phyloP scores from a whole-genome alignment of 2,329 filamentous ascomycete genomes.

The Neocucurbitaria cava region DNA sequence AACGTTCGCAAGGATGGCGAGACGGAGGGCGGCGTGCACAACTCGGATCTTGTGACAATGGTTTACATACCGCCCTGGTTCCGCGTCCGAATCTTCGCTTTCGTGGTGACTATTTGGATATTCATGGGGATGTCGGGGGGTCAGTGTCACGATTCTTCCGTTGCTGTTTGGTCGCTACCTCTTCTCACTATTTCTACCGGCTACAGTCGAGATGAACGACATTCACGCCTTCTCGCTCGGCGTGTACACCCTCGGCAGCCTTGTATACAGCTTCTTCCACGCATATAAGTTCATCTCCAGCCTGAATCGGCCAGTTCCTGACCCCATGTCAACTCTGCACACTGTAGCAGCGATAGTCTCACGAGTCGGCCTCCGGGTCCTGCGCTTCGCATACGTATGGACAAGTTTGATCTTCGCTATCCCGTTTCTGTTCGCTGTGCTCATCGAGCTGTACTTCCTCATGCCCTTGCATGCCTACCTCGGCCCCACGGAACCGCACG shows the following conservation, averaged over 20 bases:
- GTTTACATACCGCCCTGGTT: slow-evolving; percentile 85
- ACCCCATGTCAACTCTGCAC: slow-evolving; percentile 39
- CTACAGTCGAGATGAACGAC: slow-evolving; percentile 76
- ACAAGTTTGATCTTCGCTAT: slow-evolving; percentile 77
- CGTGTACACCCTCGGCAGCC: slow-evolving; percentile 77
- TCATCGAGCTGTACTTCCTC: slow-evolving; percentile 88
- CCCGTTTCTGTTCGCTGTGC: slow-evolving; percentile 77
- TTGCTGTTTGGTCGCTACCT: slow-evolving; percentile 83
- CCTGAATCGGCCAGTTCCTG: slow-evolving; percentile 34
- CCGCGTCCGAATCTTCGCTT: slow-evolving; percentile 77
- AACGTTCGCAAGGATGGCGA: slow-evolving; percentile 70
- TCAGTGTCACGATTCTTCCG: slow-evolving; percentile 84
- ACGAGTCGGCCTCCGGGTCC: slow-evolving; percentile 43
- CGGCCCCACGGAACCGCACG: slow-evolving; percentile 63
- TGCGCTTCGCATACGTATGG: slow-evolving; percentile 76
- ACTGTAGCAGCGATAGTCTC: slow-evolving; percentile 33
- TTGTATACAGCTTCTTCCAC: slow-evolving; percentile 62
- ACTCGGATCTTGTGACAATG: slow-evolving; percentile 57
- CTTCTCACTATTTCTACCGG: slow-evolving; percentile 75
- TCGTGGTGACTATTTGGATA: slow-evolving; percentile 89
- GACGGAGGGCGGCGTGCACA: slow-evolving; percentile 47
- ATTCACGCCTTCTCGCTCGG: slow-evolving; percentile 96
- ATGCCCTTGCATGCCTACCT: slow-evolving; percentile 83
- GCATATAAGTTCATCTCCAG: slow-evolving; percentile 57
- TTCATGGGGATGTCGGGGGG: slow-evolving; percentile 89